Conservation (phyloP, 169 alveolate genomes). For the Gregarina niphandrodes region DNA sequence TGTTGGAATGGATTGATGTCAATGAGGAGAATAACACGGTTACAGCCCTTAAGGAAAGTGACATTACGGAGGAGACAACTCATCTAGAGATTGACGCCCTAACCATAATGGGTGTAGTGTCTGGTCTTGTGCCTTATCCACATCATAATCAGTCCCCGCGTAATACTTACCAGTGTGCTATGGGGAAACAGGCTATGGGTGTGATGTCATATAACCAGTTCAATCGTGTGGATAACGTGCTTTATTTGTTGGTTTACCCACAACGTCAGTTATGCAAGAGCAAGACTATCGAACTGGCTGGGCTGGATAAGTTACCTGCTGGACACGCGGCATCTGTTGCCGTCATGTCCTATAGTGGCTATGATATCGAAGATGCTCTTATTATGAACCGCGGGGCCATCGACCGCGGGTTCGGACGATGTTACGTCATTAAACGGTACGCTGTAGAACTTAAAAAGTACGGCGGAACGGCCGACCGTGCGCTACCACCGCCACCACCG, state of each 20-base stretch:
- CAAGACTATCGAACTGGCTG: constrained; percentile 76
- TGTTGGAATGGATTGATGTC: constrained; percentile 94
- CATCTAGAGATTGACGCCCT: constrained; percentile 94
- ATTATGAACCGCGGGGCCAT: constrained; percentile 81
- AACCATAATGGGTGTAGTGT: constrained; percentile 87
- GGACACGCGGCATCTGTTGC: constrained; percentile 97
- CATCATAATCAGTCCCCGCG: constrained; percentile 98
- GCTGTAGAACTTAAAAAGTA: constrained; percentile 43
- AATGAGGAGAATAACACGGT: constrained; percentile 91
- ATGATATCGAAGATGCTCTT: constrained; percentile 98
- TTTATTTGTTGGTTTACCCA: constrained; percentile 71
- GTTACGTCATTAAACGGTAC: constrained; percentile 38
- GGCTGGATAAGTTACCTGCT: constrained; percentile 90
- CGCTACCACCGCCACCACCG: constrained; percentile 16
- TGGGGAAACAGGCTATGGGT: constrained; percentile 99
- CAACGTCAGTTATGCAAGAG: constrained; percentile 92
- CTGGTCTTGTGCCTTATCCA: constrained; percentile 97
- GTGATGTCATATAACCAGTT: constrained; percentile 82
- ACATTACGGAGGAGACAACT: constrained; percentile 67
- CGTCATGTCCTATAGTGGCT: constrained; percentile 94
- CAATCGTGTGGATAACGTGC: constrained; percentile 34
- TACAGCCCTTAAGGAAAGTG: constrained; percentile 69
- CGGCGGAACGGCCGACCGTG: constrained; percentile 38
- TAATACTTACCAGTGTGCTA: constrained; percentile 97
- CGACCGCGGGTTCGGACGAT: constrained; percentile 96